Base-by-base conservation (phyloP, 2,329 filamentous ascomycete genomes). In the Colletotrichum eleusines region DNA sequence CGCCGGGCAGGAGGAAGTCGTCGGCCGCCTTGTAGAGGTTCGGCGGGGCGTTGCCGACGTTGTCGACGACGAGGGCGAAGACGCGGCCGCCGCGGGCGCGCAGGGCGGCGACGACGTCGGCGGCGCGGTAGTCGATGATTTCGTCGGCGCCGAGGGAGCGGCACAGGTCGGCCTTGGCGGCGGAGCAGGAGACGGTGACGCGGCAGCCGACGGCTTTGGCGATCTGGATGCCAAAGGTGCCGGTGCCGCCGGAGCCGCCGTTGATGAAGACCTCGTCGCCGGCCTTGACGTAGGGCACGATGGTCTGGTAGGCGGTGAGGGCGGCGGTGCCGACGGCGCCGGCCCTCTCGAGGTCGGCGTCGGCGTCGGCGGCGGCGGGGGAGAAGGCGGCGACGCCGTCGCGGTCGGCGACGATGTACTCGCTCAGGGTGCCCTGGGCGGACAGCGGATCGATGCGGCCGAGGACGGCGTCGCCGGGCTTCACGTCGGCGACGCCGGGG, bases 261-360 rank as follows among this genome's bases (percentile, higher is more conserved):
- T 92, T 92, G 76, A 92, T 86, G 70, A 92, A 89, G 16, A 92
- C 82, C 74, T 84, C 86, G 63, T 87, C 84, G n/a, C 88, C 88
- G 5, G 78, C 71, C 61, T 83, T 82, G 66, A 87, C 83, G 67
- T 84, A 78, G 3, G 82, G 82, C 51, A 86, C 78, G 38, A 88
- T 81, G 53, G 78, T 78, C 76, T 87, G 84, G 69, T 85, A 85
- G 7, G 85, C 86, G 3, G 85, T 86, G 72, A 86, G 74, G 0
- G 78, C 85, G 0, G 84, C 84, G 2, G 85, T 83, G 2, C 81
- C 81, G 0, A 83, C 74, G 9, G 81, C 81, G 7, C 84, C 83
- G 0, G 84, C 85, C 46, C 84, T 75, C 46, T 84, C 82, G 0
- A 79, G 62, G 12, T 80, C 84, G 2, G 85, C 83, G 2, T 80